Base-by-base conservation (phyloP, 2,329 filamentous ascomycete genomes). In the Dendryphion nanum region DNA sequence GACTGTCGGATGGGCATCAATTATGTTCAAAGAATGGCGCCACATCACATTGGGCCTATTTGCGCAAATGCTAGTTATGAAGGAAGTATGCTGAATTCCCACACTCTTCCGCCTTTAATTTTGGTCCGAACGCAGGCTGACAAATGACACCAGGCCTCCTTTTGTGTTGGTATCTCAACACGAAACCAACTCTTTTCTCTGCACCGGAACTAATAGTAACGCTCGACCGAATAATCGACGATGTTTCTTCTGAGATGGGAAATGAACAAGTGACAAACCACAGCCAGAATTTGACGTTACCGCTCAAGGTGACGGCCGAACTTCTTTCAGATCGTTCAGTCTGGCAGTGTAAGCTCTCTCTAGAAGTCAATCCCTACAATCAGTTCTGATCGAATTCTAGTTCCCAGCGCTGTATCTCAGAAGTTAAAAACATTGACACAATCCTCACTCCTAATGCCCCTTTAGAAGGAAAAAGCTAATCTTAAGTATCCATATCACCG, bases 341-440 rank as follows among this genome's bases (percentile, higher is more conserved):
- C 16, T 31, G 29, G 29, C 29, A 31, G 15, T 31, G 29, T 31
- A 31, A 31, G 29, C 23, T n/a, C n/a, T n/a, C n/a, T n/a, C n/a
- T n/a, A n/a, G n/a, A n/a, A n/a, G n/a, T n/a, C n/a, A n/a, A n/a
- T n/a, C n/a, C n/a, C n/a, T n/a, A n/a, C n/a, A n/a, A n/a, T n/a
- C n/a, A n/a, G n/a, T n/a, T n/a, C n/a, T n/a, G n/a, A n/a, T n/a
- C n/a, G n/a, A n/a, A n/a, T 26, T 26, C 10, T 26, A 26, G 23
- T 8, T 8, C 23, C 23, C 10, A 10, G 23, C 23, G 23, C 23
- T 26, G 23, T 26, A 8, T 26, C 23, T 8, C 10, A n/a, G n/a
- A 26, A n/a, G n/a, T 26, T 26, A n/a, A 26, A 26, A 26, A n/a
- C n/a, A n/a, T n/a, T n/a, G n/a, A n/a, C n/a, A n/a, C n/a, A n/a